Evolutionary conservation across 345 rosid genomes (phyloP), one percentile per base, ranked within the genome.

Genomic region (Stellera chamaejasme): DNA sequence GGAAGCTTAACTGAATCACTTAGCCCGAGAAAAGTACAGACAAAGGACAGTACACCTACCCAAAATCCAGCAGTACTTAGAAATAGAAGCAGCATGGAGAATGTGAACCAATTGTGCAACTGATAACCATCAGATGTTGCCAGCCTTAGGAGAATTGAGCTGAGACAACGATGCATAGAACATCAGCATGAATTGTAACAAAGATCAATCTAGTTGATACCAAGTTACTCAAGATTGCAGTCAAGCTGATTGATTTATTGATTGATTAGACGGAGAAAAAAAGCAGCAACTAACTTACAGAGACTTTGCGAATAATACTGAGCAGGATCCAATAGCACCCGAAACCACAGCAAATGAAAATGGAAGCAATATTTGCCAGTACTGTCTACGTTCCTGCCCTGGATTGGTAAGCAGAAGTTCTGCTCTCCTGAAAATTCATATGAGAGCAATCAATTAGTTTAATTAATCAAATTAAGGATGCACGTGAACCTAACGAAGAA

Each of bases 21-120:
- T 1, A 32, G 3, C 39, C 5, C 2, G 9, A 32, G 39, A 32
- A 1, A 32, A 32, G 39, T 32, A 7, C 39, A 32, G 9, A 32
- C 39, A 32, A 32, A 32, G 9, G 39, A 32, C 39, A 32, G 39
- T 32, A 1, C 39, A 32, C 70, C 68, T 80, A 93, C 99, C 99
- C 99, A 93, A 66, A 93, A 93, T 63, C 99, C 99, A 44, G 97
- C 96, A 55, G 99, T 93, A 64, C 96, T 86, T 58, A 93, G 90
- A 82, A 93, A 93, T 62, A 93, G 69, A 75, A 89, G 94, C 64
- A 93, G 79, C 89, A 93, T 72, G n/a, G 88, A 93, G 80, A 88
- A 93, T 53, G 97, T 93, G 75, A 93, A 93, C 99, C 97, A 93
- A 77, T 89, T 81, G 69, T 89, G 91, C 79, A 93, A 66, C 56